Evolutionary conservation across 257 asterid species (phyloP), one percentile per base, ranked within the genome.

Genomic region (Ilex asprella): DNA sequence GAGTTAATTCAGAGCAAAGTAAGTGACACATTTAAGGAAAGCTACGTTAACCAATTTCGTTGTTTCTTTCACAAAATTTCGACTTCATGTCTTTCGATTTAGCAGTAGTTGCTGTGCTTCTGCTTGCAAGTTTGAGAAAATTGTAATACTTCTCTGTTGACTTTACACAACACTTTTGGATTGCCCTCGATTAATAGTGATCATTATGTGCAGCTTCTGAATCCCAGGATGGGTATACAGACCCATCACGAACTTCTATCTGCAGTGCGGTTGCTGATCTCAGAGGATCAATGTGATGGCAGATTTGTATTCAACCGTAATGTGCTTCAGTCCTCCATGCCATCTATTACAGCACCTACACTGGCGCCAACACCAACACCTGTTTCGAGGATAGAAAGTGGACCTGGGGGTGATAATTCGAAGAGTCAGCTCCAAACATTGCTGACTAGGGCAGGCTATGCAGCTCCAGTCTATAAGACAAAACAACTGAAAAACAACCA

Each of bases 321-420:
- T 75, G 43, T 70, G 30, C 60, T 72, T 43, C 75, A 43, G 35
- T 75, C 73, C 31, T 61, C 84, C 60, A 78, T 56, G 69, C 84
- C 79, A 65, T 56, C 68, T 27, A 35, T 58, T 54, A 50, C 69
- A 47, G 72, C 84, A 54, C n/a, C 70, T 66, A 58, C 70, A 16
- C 59, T 75, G 51, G 64, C 71, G 21, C 82, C 84, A 12, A 71
- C 67, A 5, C 13, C 30, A 7, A 4, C 2, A 62, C 30, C 52
- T 9, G 8, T 44, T 29, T 67, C 72, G 59, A 76, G 76, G 56
- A 62, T 77, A 27, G 95, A 80, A 64, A 82, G 89, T 59, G 94
- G 94, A 39, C 95, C 97, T 1, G 97, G 99, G 29, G 99, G 97
- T 43, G 95, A 93, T 69, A 93, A 93, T 77, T 62, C 97, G 5